Percentiles rank a stretch among this genome's conserved stretches.
Evolutionary conservation across 2,329 filamentous ascomycete genomes (phyloP).

Genomic region (Fusarium buxicola): DNA sequence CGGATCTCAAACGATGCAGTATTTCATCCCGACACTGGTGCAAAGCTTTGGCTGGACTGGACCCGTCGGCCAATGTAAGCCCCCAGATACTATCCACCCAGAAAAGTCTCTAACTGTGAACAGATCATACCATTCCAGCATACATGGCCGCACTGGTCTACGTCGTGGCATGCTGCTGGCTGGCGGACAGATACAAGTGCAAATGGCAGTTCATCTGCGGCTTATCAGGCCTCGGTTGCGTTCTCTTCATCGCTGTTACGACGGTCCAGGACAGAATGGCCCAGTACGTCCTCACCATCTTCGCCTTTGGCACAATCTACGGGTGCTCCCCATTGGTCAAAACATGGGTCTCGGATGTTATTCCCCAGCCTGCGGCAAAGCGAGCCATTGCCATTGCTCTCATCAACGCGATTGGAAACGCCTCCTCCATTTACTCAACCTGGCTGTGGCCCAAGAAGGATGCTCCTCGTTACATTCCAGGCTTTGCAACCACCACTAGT

Average conservation of each 20-base stretch:
- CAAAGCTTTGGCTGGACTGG: conserved; percentile 1
- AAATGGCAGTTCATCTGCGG: conserved; percentile 6
- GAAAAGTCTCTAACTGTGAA: neutral
- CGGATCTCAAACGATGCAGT: conserved; percentile 1
- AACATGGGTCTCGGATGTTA: conserved; percentile 5
- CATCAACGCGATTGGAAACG: conserved; percentile 6
- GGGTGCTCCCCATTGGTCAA: conserved; percentile 1
- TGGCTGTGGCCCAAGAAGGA: conserved; percentile 18
- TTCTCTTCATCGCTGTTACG: conserved; percentile 1
- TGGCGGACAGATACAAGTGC: neutral
- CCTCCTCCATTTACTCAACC: conserved; percentile 10
- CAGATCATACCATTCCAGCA: conserved; percentile 4
- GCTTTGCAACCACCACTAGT: conserved; percentile 11
- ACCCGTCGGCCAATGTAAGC: conserved; percentile 1
- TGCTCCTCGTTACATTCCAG: conserved; percentile 12
- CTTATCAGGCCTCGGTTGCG: neutral
- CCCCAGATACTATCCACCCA: neutral
- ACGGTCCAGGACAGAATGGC: neutral
- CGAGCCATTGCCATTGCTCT: conserved; percentile 1
- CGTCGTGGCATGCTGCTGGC: neutral
- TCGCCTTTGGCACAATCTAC: conserved; percentile 7
- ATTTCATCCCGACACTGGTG: conserved; percentile 2
- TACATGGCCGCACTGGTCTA: conserved; percentile 5
- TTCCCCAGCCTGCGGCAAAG: conserved; percentile 1
- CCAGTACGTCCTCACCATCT: conserved; percentile 1